Evolutionary conservation across 345 rosid species (phyloP), one percentile per base, ranked within the genome.

Genomic region (Iberis pinnata): DNA sequence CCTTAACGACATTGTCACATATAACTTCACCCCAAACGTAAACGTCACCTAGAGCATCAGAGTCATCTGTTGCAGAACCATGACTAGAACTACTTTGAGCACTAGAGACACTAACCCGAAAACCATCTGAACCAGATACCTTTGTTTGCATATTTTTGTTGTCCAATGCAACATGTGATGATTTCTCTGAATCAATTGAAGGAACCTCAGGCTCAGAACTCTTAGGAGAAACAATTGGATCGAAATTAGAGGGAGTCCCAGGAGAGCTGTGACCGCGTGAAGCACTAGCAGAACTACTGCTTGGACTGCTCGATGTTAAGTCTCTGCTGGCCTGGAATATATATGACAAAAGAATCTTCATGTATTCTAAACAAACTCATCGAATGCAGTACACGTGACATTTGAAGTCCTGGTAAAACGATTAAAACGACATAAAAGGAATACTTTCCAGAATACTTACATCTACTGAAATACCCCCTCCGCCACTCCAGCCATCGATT

Each of bases 21-120:
- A 81, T 75, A 45, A 88, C 77, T 73, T 92, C 99, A 55, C 99
- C 97, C 99, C 97, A 92, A 41, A 92, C 77, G 68, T 88, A 92
- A 47, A 92, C 94, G 56, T 92, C 99, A 17, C 99, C 97, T 70
- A 86, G 60, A 47, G 99, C 99, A 76, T 92, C 99, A 43, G 78
- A 79, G 61, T 92, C 97, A 70, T 92, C 97, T 19, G 84, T 85
- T 64, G 81, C 95, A 63, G 97, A 92, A 43, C 97, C 95, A 43
- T 92, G 97, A 74, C 97, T 92, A 45, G 95, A 92, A 53, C 88
- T 81, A 75, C 97, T 92, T 62, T 88, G 98, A 8, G 88, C 90
- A 58, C 98, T 88, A 54, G 98, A 92, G 67, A 92, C 98, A 75
- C 98, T 92, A 73, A 83, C 95, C 40, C 99, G 87, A 58, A 88